Evolutionary conservation across 2,329 filamentous ascomycete species (phyloP), one percentile per base, ranked within the genome.

Genomic region (Fusarium aywerte): DNA sequence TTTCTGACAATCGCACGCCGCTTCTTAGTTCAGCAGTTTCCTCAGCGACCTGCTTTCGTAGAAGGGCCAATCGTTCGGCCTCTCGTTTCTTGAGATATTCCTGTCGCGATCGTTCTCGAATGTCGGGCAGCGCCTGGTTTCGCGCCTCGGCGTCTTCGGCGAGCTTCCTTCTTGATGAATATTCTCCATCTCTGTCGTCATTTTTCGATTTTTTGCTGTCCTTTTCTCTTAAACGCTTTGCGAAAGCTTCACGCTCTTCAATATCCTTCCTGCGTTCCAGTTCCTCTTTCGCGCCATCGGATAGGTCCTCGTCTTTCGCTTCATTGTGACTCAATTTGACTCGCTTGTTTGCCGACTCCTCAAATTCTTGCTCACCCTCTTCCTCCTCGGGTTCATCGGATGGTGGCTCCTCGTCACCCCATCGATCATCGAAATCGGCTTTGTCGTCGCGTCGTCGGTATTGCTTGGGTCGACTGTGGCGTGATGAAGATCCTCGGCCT

Each of bases 51-150:
- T 98, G 95, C 73, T 92, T 92, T 31, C 94, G 88, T 48, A 99
- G 80, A n/a, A 99, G 80, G 0, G 92, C 92, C 16, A 99, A 80
- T 62, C 92, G 88, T 77, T 98, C 93, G 0, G 90, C 84, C 76
- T 97, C 94, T 66, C 96, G 87, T 82, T 99, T 98, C 78, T 93
- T 93, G 29, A 99, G 84, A 75, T 99, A 99, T 69, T 96, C 90
- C 75, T 97, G 94, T 62, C 96, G 88, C 4, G 94, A 97, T 31
- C 93, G 87, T 74, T 96, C 84, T 39, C 96, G 87, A 18, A 97
- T 79, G 63, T 96, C 93, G 4, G 90, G 89, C 76, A 97, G 85
- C n/a, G 91, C 91, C 10, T 89, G 89, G 64, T 84, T 84, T 58
- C 90, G 84, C 8, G 90, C 87, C 35, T 86, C 85, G 5, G 89